Percentiles rank a stretch among this genome's conserved stretches.
Conservation (phyloP, 106 monocot genomes). For the Acorus gramineus region DNA sequence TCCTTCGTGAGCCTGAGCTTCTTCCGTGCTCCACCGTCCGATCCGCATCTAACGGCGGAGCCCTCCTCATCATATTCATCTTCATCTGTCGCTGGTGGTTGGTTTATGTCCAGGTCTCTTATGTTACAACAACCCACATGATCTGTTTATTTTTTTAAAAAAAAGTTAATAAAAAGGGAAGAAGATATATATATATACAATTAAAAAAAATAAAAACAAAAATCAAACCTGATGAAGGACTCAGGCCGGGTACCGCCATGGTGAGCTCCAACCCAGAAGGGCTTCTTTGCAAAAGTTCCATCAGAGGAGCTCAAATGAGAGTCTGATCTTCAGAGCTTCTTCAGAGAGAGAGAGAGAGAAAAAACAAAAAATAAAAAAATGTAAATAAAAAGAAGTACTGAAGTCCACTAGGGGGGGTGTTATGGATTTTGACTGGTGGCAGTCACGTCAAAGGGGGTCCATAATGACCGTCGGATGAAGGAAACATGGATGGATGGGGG, state of each 20-base stretch:
- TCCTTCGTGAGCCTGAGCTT: slow-evolving; percentile 87
- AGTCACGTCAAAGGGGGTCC: neutral
- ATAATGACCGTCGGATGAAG: neutral
- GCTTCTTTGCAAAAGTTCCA: neutral
- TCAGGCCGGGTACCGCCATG: slow-evolving; percentile 48
- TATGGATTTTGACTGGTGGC: neutral
- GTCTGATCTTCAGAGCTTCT: too few relatives aligned
- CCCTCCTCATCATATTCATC: slow-evolving; percentile 41
- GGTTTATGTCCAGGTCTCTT: slow-evolving; percentile 80
- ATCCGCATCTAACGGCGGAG: slow-evolving; percentile 5
- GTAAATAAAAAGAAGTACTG: neutral
- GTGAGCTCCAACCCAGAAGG: slow-evolving; percentile 42
- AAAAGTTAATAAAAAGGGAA: neutral
- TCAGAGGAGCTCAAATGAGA: neutral
- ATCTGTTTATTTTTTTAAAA: neutral
- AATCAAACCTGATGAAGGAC: slow-evolving; percentile 20
- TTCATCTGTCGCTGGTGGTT: slow-evolving; percentile 38
- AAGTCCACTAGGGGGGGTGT: neutral
- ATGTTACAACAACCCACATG: slow-evolving; percentile 28
- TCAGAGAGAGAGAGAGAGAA: neutral
- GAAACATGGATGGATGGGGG: slow-evolving; percentile 27
- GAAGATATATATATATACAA: neutral
- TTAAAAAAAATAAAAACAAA: neutral
- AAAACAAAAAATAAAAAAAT: slow-evolving; percentile 4
- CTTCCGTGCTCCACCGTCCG: slow-evolving; percentile 28